Evolutionary conservation across 129 eudicot species (phyloP).

Genomic region (Deinandra increscens): DNA sequence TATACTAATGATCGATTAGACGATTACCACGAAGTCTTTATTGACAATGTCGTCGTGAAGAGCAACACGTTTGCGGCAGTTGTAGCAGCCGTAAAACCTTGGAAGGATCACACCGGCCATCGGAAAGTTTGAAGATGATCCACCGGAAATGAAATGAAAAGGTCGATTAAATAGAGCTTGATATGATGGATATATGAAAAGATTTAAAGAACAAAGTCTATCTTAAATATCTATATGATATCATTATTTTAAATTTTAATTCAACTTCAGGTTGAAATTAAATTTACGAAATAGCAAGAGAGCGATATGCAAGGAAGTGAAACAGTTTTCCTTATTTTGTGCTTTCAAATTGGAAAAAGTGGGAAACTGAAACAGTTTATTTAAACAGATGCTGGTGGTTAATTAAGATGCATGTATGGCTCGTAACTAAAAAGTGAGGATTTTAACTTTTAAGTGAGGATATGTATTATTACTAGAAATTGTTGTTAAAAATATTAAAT

Average conservation of each 20-base stretch:
- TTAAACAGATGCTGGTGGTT: no score
- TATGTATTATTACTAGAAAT: no score
- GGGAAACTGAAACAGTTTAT: no score
- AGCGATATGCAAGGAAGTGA: conserved; percentile 11
- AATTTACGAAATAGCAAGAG: not conserved
- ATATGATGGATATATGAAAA: not conserved
- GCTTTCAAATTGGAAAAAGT: not conserved
- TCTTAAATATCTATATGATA: not conserved
- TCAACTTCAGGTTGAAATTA: not conserved
- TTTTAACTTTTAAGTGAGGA: no score
- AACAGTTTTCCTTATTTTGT: not conserved
- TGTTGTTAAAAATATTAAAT: no score
- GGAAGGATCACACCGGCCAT: conserved; percentile 52
- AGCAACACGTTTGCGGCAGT: conserved; percentile 44
- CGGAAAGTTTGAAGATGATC: not conserved
- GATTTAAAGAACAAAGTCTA: conserved; percentile 14
- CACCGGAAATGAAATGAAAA: conserved; percentile 15
- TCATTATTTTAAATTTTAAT: not conserved
- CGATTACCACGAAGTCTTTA: conserved; percentile 50
- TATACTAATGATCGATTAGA: not conserved
- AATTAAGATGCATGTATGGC: no score
- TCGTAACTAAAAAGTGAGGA: no score
- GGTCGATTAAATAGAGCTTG: not conserved
- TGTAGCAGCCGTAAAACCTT: conserved; percentile 51
- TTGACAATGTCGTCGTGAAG: conserved; percentile 55